Evolutionary conservation across 192 early-diverging fungal species (phyloP).

Genomic region (Dispira parvispora): DNA sequence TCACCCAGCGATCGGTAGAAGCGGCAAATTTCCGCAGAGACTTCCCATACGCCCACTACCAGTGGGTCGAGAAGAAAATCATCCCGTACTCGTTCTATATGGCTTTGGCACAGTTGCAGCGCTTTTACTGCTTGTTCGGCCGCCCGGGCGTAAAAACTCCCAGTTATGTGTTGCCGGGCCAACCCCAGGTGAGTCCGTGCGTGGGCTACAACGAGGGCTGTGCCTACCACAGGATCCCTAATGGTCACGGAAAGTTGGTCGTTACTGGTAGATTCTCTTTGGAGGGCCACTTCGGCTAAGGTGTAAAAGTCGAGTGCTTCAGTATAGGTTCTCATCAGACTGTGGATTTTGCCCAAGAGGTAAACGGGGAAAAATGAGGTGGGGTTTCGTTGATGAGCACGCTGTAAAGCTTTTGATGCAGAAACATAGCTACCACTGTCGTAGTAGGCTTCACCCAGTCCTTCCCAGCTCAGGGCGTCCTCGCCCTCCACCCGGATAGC

Average conservation of each 20-base stretch:
- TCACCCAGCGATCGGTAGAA: too few species aligned
- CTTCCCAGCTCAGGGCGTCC: slow-evolving; percentile 54
- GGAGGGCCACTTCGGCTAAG: too few species aligned
- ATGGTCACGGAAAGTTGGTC: too few species aligned
- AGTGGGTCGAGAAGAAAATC: too few species aligned
- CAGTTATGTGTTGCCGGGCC: slow-evolving; percentile 13
- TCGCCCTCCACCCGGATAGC: slow-evolving; percentile 55
- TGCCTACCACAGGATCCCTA: too few species aligned
- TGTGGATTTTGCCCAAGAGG: slow-evolving; percentile 31
- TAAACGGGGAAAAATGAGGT: slow-evolving; percentile 23
- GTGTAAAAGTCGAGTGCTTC: slow-evolving; percentile 18
- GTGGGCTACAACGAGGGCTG: too few species aligned
- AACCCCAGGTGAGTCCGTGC: background rate
- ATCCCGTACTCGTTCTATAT: too few species aligned
- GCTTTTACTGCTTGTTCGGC: background rate
- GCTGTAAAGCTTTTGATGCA: slow-evolving; percentile 54
- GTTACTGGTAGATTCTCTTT: too few species aligned
- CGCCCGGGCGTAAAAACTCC: background rate
- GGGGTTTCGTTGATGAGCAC: slow-evolving; percentile 49
- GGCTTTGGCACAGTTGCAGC: too few species aligned
- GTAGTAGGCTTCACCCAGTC: slow-evolving; percentile 56
- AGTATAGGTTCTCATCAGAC: slow-evolving; percentile 29
- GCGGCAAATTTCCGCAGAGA: too few species aligned
- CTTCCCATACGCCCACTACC: too few species aligned
- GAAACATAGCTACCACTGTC: slow-evolving; percentile 52